Evolutionary conservation across 805 yeast genomes (phyloP).

Genomic region (Kuraishia molischiana): DNA sequence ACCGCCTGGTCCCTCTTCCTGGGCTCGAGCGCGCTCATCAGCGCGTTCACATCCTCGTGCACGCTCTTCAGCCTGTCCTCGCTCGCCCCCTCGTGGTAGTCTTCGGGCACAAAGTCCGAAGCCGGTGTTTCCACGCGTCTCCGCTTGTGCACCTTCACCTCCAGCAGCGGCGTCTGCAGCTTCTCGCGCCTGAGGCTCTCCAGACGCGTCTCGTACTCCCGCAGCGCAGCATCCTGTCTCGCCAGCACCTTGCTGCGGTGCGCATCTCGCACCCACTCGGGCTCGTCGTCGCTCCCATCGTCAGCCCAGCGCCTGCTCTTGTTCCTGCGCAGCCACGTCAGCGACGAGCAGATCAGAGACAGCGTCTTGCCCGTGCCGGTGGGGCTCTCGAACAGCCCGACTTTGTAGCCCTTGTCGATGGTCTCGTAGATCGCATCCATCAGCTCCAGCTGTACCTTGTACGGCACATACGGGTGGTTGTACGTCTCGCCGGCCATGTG

Average conservation of each 20-base stretch:
- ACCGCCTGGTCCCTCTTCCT: conserved; percentile 16
- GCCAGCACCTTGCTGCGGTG: conserved; percentile 23
- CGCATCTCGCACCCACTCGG: conserved; percentile 24
- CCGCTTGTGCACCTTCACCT: conserved; percentile 7
- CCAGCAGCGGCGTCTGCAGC: conserved; percentile 9
- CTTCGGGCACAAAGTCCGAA: conserved; percentile 17
- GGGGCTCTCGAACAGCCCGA: conserved; percentile 86
- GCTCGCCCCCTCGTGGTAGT: conserved; percentile 13
- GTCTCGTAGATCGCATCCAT: conserved; percentile 70
- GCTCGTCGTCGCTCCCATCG: conserved; percentile 30
- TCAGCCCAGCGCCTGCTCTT: conserved; percentile 8
- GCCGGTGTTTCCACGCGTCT: neutral
- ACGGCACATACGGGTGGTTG: conserved; percentile 77
- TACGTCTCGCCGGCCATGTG: conserved; percentile 23
- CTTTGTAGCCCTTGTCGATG: conserved; percentile 39
- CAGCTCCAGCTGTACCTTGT: conserved; percentile 63
- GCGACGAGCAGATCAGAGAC: conserved; percentile 73
- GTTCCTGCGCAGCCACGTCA: conserved; percentile 67
- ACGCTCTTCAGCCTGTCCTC: conserved; percentile 22
- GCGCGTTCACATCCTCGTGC: conserved; percentile 34
- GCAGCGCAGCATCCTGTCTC: conserved; percentile 16
- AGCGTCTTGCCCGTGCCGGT: conserved; percentile 94
- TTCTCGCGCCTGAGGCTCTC: conserved; percentile 10
- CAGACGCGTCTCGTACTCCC: conserved; percentile 31
- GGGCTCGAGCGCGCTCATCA: conserved; percentile 34